These are phyloP conservation scores for Microcyclospora pomicola DNA, from an alignment of 2,329 filamentous ascomycete genomes.

Conservation along the genomic window DNA sequence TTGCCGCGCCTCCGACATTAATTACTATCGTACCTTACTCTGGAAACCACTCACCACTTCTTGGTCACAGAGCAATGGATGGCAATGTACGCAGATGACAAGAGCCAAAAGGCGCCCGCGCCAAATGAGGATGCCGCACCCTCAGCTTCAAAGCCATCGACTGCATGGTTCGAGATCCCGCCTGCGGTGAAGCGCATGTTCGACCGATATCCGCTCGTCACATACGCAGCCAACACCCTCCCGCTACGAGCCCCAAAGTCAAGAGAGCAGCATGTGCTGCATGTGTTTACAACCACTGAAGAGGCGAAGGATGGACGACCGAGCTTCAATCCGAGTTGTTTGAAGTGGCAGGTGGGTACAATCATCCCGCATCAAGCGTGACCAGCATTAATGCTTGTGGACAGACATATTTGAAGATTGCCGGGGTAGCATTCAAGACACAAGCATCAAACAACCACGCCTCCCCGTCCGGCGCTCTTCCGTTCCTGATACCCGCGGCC, in stretches of 20 bases:
- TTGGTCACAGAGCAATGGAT: too few relatives aligned
- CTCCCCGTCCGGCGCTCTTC: conserved; percentile 74
- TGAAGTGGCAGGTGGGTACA: conserved; percentile 80
- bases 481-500: conserved; percentile 58
- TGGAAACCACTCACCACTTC: too few relatives aligned
- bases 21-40: too few relatives aligned
- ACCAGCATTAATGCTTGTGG: not conserved
- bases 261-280: conserved; percentile 45
- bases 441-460: conserved; percentile 80
- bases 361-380: not conserved
- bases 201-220: conserved; percentile 64
- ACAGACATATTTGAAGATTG: conserved; percentile 75
- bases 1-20: too few relatives aligned
- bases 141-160: conserved; percentile 4
- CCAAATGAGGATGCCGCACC: too few relatives aligned
- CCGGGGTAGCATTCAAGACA: conserved; percentile 51
- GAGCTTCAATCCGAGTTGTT: conserved; percentile 81
- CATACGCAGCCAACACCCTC: conserved; percentile 61
- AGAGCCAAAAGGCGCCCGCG: too few relatives aligned
- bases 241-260: conserved; percentile 45
- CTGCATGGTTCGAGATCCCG: conserved; percentile 44
- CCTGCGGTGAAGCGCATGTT: conserved; percentile 69
- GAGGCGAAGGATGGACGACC: conserved; percentile 49
- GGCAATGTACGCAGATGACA: too few relatives aligned
- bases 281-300: conserved; percentile 59